Conservation (phyloP, 2,329 filamentous ascomycete genomes). For the Trichoderma semiorbis region DNA sequence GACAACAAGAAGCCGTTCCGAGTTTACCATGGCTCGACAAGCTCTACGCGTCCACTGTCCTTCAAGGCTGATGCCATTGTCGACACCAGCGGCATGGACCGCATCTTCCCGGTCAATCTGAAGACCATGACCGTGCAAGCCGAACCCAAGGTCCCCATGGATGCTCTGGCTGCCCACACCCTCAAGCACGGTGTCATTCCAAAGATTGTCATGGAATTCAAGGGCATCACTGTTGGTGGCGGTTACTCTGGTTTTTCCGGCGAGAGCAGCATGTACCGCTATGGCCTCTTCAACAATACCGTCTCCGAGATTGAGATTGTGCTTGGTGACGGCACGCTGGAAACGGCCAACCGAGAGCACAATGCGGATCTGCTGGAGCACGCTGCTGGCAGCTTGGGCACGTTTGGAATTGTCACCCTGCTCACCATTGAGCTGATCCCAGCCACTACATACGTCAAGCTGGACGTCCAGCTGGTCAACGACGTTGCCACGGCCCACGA, state of each 20-base stretch:
- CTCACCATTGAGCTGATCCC: conserved; percentile 50
- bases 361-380: conserved; percentile 50
- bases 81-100: conserved; percentile 51
- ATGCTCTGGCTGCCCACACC: conserved; percentile 49
- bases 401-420: conserved; percentile 53
- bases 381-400: conserved; percentile 52
- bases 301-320: conserved; percentile 53
- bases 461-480: conserved; percentile 43
- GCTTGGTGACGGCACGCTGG: conserved; percentile 49
- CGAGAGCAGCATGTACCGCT: conserved; percentile 55
- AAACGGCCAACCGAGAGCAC: conserved; percentile 44
- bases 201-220: conserved; percentile 58
- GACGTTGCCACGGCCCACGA: conserved; percentile 30
- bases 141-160: conserved; percentile 59
- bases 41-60: conserved; percentile 50
- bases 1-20: conserved; percentile 45
- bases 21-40: conserved; percentile 60
- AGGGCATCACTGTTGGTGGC: conserved; percentile 57
- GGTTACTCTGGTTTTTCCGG: conserved; percentile 54
- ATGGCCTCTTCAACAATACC: conserved; percentile 54
- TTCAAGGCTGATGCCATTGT: conserved; percentile 42
- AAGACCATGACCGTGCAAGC: conserved; percentile 47
- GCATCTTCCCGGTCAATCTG: conserved; percentile 51
- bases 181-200: conserved; percentile 49
- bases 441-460: conserved; percentile 47